Evolutionary conservation across 495 filamentous ascomycete species (phyloP), one percentile per base, ranked within the genome.

Genomic region (Parmelia sp.): DNA sequence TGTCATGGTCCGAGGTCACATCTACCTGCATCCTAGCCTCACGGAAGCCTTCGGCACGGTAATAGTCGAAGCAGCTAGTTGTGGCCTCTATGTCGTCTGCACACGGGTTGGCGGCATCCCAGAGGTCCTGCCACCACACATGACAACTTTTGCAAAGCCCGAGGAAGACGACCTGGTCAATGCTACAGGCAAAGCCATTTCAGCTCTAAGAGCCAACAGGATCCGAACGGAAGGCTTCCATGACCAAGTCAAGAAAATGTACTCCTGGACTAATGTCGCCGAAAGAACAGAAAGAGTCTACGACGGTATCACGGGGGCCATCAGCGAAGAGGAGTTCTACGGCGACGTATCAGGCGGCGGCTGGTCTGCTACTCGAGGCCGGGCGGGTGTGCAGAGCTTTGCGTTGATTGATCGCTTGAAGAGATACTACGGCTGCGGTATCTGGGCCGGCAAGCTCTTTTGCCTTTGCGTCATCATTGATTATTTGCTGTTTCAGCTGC

Each of bases 1-100:
- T 74, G 93, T 98, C n/a, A 98, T 98, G 94, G 88, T 96, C 14
- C 84, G 91, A 57, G 94, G 94, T 0, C 92, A 98, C 70, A 95
- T 98, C 63, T 97, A 97, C 73, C 84, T 98, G 0, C 93, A 97
- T 73, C 95, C 94, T 0, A 91, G 87, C 36, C 80, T 98, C 39
- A 98, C 94, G 0, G 94, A 98, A 75, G 94, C 94, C 12, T 98
- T 98, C 70, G 94, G 94, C 3, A 98, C 94, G 0, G 94, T 98
- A 29, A 90, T 98, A 59, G 94, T 98, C 42, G 94, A 98, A 77
- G 94, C 94, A 15, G 94, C 94, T 9, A 91, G 87, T 68, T 98
- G 94, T 70, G 94, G 94, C 3, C 77, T 98, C 3, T 97, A 97
- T 65, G 92, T 98, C 23, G 94, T 98, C 6, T 96, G 92, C 68